A percentile compares a stretch with the other conserved stretches of the same genome.
Evolutionary conservation across 768 basidiomycete species (phyloP).

Genomic region (Kwoniella sp.): DNA sequence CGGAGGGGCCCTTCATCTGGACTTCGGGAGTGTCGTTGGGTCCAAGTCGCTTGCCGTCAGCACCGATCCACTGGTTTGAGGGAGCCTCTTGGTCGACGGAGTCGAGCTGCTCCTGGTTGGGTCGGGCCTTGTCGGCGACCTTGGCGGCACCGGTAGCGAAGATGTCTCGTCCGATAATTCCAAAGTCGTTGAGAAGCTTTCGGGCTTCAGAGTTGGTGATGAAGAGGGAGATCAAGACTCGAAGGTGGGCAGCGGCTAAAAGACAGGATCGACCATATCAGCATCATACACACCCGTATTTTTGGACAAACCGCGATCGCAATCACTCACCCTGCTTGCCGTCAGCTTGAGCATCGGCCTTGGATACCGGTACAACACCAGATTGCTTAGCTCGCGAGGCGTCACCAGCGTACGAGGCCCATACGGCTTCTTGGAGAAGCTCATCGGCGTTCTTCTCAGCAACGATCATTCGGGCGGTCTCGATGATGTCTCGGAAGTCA

Average conservation of each 20-base stretch:
- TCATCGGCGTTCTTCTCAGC: slow-evolving; percentile 83
- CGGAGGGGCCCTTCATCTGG: slow-evolving; percentile 60
- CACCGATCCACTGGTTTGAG: slow-evolving; percentile 66
- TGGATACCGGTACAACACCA: slow-evolving; percentile 62
- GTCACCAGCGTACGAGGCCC: slow-evolving; percentile 60
- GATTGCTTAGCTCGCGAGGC: slow-evolving; percentile 56
- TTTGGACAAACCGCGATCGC: background rate
- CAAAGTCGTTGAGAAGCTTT: slow-evolving; percentile 67
- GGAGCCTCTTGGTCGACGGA: slow-evolving; percentile 71
- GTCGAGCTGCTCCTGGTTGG: slow-evolving; percentile 65
- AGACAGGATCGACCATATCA: background rate
- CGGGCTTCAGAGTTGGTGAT: slow-evolving; percentile 89
- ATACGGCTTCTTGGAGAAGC: slow-evolving; percentile 86
- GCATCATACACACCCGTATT: background rate
- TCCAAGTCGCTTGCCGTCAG: slow-evolving; percentile 57
- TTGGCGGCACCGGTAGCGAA: slow-evolving; percentile 73
- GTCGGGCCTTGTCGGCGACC: slow-evolving; percentile 70
- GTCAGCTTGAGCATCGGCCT: slow-evolving; percentile 64
- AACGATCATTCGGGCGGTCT: slow-evolving; percentile 71
- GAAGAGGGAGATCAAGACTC: slow-evolving; percentile 80
- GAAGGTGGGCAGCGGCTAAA: slow-evolving; percentile 79
- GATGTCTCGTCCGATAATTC: slow-evolving; percentile 67
- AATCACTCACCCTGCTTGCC: slow-evolving; percentile 63
- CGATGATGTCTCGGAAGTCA: slow-evolving; percentile 72
- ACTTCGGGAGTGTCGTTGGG: slow-evolving; percentile 61